Percentiles rank a stretch among this genome's conserved stretches.
These are phyloP conservation scores for Termitomyces sp. DNA, from an alignment of 768 basidiomycete genomes.

Conservation along the genomic window DNA sequence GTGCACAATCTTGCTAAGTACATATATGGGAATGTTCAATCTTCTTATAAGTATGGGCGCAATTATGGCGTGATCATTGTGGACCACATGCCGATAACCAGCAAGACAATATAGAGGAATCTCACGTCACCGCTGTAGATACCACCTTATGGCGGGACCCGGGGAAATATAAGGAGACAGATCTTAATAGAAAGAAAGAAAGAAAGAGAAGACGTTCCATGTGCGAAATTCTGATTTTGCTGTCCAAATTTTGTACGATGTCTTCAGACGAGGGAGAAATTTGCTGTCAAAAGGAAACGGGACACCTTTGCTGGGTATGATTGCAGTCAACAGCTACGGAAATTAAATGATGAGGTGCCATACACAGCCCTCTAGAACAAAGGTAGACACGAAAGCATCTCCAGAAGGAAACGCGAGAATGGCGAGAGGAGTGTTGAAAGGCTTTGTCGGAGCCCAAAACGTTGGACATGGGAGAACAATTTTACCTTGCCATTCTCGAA, in stretches of 20 bases:
- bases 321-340: conserved; percentile 30
- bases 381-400: conserved; percentile 39
- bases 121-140: conserved; percentile 33
- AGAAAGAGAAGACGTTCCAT: conserved; percentile 29
- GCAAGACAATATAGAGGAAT: conserved; percentile 38
- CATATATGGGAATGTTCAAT: too few species aligned
- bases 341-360: neutral
- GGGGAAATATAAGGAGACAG: conserved; percentile 32
- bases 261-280: conserved; percentile 29
- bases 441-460: conserved; percentile 45
- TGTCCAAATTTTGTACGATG: conserved; percentile 24
- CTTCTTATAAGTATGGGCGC: too few species aligned
- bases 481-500: conserved; percentile 44
- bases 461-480: conserved; percentile 44
- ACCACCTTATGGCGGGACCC: conserved; percentile 33
- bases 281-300: conserved; percentile 28
- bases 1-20: too few species aligned
- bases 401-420: too few species aligned
- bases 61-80: too few species aligned
- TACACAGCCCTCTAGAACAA: neutral
- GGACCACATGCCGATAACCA: conserved; percentile 26
- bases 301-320: conserved; percentile 33
- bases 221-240: conserved; percentile 28
- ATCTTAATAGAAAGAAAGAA: conserved; percentile 31
- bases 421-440: conserved; percentile 47